A percentile compares a stretch with the other conserved stretches of the same genome.
Conservation (phyloP, 2,329 filamentous ascomycete species). For the Trichoderma oligosporum region DNA sequence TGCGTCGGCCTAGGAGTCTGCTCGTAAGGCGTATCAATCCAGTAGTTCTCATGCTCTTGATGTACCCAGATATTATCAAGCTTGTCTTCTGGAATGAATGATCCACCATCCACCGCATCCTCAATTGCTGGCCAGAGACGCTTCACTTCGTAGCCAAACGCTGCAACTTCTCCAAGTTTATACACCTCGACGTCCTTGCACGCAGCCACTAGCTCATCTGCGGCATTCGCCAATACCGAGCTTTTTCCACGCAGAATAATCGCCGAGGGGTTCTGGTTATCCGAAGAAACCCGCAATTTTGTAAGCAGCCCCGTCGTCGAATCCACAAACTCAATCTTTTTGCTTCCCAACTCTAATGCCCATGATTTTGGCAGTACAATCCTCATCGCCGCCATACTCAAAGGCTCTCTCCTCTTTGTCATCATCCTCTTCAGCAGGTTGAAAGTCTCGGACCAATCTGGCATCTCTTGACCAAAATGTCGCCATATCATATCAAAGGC, state of each 20-base stretch:
- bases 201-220: slow-evolving; percentile 33
- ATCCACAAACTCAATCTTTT: slow-evolving; percentile 35
- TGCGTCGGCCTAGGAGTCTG: slow-evolving; percentile 36
- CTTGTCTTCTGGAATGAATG: slow-evolving; percentile 24
- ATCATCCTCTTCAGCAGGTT: slow-evolving; percentile 38
- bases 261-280: slow-evolving; percentile 31
- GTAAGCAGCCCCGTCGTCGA: slow-evolving; percentile 33
- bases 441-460: slow-evolving; percentile 42
- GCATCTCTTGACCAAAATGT: slow-evolving; percentile 28
- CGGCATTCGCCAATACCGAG: slow-evolving; percentile 32
- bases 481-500: slow-evolving; percentile 35
- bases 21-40: slow-evolving; percentile 36
- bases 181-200: slow-evolving; percentile 34
- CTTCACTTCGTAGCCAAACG: slow-evolving; percentile 34
- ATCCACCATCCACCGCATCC: slow-evolving; percentile 27
- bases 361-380: slow-evolving; percentile 36
- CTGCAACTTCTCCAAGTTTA: slow-evolving; percentile 35
- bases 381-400: slow-evolving; percentile 36
- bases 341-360: slow-evolving; percentile 34
- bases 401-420: slow-evolving; percentile 30
- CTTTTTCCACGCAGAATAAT: slow-evolving; percentile 34
- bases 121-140: slow-evolving; percentile 37
- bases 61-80: slow-evolving; percentile 35
- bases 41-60: slow-evolving; percentile 31
- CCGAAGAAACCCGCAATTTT: slow-evolving; percentile 34